Evolutionary conservation across 192 early-diverging fungal genomes (phyloP).

Genomic region (Allomyces arbusculus): DNA sequence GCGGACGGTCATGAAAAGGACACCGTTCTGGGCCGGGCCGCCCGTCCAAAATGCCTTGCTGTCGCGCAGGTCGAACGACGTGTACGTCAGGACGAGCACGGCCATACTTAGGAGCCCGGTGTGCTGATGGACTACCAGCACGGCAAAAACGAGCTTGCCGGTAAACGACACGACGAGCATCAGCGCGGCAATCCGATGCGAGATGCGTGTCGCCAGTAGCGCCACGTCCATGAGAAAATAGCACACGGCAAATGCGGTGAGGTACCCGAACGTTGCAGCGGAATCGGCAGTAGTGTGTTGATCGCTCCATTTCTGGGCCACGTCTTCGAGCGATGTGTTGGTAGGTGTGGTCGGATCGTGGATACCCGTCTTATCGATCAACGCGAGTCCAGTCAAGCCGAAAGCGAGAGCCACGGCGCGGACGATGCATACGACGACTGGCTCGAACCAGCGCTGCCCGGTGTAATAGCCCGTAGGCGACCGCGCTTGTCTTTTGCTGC

Average conservation of each 20-base stretch:
- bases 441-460: no score
- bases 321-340: no score
- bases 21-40: neutral
- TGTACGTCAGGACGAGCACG: neutral
- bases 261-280: neutral
- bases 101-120: neutral
- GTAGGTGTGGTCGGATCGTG: no score
- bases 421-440: no score
- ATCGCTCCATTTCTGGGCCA: no score
- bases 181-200: neutral
- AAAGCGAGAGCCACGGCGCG: neutral
- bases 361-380: no score
- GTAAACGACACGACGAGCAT: neutral
- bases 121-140: no score
- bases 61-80: neutral
- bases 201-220: neutral
- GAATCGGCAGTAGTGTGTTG: neutral
- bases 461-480: no score
- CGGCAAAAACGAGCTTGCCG: no score
- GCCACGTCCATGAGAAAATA: neutral
- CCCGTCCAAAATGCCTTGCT: neutral
- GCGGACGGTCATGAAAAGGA: no score
- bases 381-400: neutral
- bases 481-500: no score
- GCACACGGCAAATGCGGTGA: neutral